These are phyloP conservation scores for Colletotrichum lindemuthianum DNA, from an alignment of 2,329 filamentous ascomycete species.

Conservation along the genomic window DNA sequence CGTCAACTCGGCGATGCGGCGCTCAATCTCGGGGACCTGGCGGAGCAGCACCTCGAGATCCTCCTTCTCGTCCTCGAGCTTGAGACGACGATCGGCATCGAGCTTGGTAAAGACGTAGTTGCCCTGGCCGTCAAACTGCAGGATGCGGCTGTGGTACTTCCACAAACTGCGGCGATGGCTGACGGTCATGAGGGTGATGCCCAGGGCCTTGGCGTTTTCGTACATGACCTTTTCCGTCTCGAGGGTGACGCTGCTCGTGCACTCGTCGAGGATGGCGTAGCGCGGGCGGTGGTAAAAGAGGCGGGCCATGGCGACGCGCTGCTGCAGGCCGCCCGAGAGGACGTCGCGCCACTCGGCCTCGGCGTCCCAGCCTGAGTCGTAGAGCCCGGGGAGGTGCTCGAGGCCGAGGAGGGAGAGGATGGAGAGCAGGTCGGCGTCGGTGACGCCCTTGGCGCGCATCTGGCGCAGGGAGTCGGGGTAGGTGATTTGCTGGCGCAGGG, in stretches of 20 bases:
- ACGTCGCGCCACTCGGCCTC: conserved; percentile 98
- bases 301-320: conserved; percentile 95
- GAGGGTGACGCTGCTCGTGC: conserved; percentile 92
- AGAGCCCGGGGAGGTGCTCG: conserved; percentile 81
- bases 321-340: conserved; percentile 90
- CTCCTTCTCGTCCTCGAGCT: conserved; percentile 95
- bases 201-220: conserved; percentile 89
- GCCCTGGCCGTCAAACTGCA: conserved; percentile 97
- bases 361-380: conserved; percentile 84
- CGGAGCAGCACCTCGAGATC: conserved; percentile 88
- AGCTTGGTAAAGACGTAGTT: conserved; percentile 88
- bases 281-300: conserved; percentile 93
- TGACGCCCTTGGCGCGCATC: conserved; percentile 86
- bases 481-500: conserved; percentile 94
- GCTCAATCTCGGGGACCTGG: conserved; percentile 88
- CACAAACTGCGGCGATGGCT: conserved; percentile 90
- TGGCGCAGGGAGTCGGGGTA: conserved; percentile 91
- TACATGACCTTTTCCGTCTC: conserved; percentile 98
- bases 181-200: conserved; percentile 97
- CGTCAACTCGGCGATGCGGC: conserved; percentile 82
- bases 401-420: conserved; percentile 86
- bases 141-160: conserved; percentile 94
- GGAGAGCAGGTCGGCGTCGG: conserved; percentile 80
- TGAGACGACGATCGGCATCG: conserved; percentile 86
- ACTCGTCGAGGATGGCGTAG: conserved; percentile 97